A percentile compares a stretch with the other conserved stretches of the same genome.
Evolutionary conservation across 768 basidiomycete species (phyloP).

Genomic region (Filobasidium wieringae): DNA sequence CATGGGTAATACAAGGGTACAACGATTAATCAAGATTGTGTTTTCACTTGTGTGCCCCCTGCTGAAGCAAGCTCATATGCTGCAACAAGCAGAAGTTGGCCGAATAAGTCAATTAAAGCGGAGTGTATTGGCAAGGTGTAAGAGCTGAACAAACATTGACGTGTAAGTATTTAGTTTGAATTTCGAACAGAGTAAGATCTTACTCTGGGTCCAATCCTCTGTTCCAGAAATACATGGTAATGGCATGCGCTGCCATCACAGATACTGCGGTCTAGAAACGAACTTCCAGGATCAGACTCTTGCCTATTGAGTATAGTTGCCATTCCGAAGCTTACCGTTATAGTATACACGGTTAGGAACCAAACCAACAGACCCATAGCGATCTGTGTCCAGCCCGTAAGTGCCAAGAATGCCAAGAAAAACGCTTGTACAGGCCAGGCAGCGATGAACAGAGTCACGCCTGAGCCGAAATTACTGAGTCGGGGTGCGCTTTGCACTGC

Average conservation of each 20-base stretch:
- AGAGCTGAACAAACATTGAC: slow-evolving; percentile 40
- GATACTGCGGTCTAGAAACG: slow-evolving; percentile 56
- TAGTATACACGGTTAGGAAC: slow-evolving; percentile 59
- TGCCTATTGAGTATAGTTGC: background rate
- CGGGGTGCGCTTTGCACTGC: background rate
- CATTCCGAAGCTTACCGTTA: slow-evolving; percentile 52
- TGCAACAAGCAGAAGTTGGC: slow-evolving; percentile 62
- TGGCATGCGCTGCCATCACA: slow-evolving; percentile 51
- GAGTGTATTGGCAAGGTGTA: slow-evolving; percentile 90
- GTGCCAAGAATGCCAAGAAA: slow-evolving; percentile 56
- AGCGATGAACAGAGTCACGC: slow-evolving; percentile 54
- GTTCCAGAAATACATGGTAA: slow-evolving; percentile 70
- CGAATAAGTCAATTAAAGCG: slow-evolving; percentile 72
- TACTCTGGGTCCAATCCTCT: slow-evolving; percentile 66
- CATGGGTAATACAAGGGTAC: background rate
- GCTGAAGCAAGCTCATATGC: slow-evolving; percentile 26
- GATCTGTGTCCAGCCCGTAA: slow-evolving; percentile 66
- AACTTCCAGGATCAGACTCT: background rate
- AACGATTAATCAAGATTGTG: background rate
- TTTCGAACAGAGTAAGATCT: slow-evolving; percentile 9
- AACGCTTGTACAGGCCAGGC: slow-evolving; percentile 68
- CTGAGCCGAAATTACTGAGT: slow-evolving; percentile 13
- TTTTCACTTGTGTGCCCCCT: slow-evolving; percentile 10
- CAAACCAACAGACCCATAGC: slow-evolving; percentile 57
- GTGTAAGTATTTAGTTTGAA: background rate